Base-by-base conservation (phyloP, 768 basidiomycete genomes). In the Suillus tomentosus region DNA sequence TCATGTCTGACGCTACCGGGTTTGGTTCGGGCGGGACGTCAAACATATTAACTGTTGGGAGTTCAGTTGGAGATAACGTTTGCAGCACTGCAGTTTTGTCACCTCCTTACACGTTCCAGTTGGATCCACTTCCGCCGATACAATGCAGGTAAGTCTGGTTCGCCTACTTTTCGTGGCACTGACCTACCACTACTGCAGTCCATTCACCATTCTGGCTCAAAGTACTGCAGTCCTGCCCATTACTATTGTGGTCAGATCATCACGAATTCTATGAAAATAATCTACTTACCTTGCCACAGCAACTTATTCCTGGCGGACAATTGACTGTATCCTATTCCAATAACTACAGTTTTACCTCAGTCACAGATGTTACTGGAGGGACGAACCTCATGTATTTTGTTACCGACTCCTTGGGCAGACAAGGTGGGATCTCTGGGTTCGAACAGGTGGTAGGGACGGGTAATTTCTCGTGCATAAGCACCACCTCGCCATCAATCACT, bases 1-100 rank as follows among this genome's bases (percentile, higher is more conserved):
- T 84, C 39, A 89, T 93, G 87, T 91, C 88, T 27, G 91, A 93
- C 69, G 79, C 85, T 17, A 83, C 82, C 34, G 90, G 89, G 1
- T 91, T 88, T 70, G 89, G 78, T 45, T 79, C 86, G 8, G 91
- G 91, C 3, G 91, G 89, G 31, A 79, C 80, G 34, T 81, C 85
- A 14, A 62, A 73, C 51, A 58, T 88, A 5, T 67, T 87, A 47
- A 80, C 77, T 1, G 85, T 87, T 13, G 84, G 80, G 43, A 62
- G 74, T 13, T 79, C 85, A 2, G 71, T 79, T 17, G 82, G 80
- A 34, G 36, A 66, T 34, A 63, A 67, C 13, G 73, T 66, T 13
- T 92, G 91, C 74, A 78, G 85, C 65, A 84, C 83, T 0, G 76
- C 78, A 13, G 71, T 74, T 68, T 80, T 84, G 48, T 76, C 71